Conservation (phyloP, 441 rosid species). For the Erysimum pusillum region DNA sequence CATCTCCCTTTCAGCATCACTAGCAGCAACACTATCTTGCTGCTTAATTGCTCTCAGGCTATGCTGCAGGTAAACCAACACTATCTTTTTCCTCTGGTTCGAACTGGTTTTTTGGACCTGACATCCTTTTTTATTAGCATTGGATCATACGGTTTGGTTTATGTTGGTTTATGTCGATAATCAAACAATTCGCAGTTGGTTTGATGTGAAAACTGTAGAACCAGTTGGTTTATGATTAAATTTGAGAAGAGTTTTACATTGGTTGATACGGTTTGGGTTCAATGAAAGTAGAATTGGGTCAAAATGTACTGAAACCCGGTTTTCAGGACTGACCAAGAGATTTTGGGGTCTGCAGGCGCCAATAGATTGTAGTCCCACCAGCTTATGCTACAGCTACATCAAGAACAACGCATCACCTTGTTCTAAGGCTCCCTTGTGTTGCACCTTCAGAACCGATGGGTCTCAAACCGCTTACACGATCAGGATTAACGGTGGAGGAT, state of each 20-base stretch:
- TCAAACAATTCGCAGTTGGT: not conserved
- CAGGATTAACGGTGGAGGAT: constrained; percentile 48
- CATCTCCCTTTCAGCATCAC: constrained; percentile 59
- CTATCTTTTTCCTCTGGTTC: not conserved
- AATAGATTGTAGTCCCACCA: constrained; percentile 51
- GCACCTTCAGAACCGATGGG: constrained; percentile 52
- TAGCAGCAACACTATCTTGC: constrained; percentile 52
- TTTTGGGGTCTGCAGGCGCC: constrained; percentile 50
- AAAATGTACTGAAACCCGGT: constrained; percentile 33
- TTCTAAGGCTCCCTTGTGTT: constrained; percentile 51
- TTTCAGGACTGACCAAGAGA: constrained; percentile 46
- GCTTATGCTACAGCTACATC: constrained; percentile 55
- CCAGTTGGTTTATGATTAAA: not conserved
- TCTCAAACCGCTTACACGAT: constrained; percentile 51
- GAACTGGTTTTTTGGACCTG: not conserved
- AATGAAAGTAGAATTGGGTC: constrained; percentile 22
- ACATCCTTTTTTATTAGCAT: no score
- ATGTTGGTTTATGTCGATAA: no score
- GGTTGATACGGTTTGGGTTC: not conserved
- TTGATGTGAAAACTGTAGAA: not conserved
- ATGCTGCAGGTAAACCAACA: constrained; percentile 41
- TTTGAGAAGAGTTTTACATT: not conserved
- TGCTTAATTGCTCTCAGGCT: constrained; percentile 53
- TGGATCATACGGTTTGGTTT: not conserved
- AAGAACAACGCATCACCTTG: constrained; percentile 53